phyloP scores from a whole-genome alignment of 345 rosid species.

The Boechera stricta region DNA sequence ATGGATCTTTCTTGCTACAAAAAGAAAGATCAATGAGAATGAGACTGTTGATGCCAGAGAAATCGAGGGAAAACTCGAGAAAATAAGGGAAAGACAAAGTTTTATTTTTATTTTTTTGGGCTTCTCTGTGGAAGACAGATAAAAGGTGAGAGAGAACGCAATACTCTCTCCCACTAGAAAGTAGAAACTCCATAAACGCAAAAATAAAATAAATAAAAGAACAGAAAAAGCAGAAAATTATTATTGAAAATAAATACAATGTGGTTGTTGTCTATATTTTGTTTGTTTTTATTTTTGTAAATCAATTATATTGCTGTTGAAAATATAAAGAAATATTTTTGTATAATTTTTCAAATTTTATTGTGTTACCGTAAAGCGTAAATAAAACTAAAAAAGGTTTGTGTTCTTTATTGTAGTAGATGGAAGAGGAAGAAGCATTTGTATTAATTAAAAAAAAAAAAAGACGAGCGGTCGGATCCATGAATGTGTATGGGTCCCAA shows the following conservation, averaged over 20 bases:
- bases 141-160: slow-evolving; percentile 38
- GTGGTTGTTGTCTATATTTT: slow-evolving; percentile 30
- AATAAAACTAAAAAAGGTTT: slow-evolving; percentile 16
- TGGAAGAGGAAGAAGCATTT: slow-evolving; percentile 3
- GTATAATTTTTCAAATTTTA: background rate
- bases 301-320: background rate
- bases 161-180: slow-evolving; percentile 35
- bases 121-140: slow-evolving; percentile 26
- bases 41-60: slow-evolving; percentile 23
- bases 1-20: slow-evolving; percentile 43
- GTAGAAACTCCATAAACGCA: slow-evolving; percentile 17
- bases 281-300: background rate
- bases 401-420: slow-evolving; percentile 16
- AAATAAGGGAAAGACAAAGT: slow-evolving; percentile 25
- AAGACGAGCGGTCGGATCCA: slow-evolving; percentile 32
- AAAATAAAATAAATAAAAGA: background rate
- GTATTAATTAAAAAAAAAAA: background rate
- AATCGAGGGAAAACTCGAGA: slow-evolving; percentile 34
- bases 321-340: background rate
- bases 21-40: slow-evolving; percentile 37
- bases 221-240: background rate
- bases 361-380: no score
- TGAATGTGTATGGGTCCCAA: slow-evolving; percentile 30
- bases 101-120: no score
- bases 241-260: slow-evolving; percentile 8